These are phyloP conservation scores for Aegilops speltoides DNA, from an alignment of 176 grass and related monocot genomes.

Conservation along the genomic window DNA sequence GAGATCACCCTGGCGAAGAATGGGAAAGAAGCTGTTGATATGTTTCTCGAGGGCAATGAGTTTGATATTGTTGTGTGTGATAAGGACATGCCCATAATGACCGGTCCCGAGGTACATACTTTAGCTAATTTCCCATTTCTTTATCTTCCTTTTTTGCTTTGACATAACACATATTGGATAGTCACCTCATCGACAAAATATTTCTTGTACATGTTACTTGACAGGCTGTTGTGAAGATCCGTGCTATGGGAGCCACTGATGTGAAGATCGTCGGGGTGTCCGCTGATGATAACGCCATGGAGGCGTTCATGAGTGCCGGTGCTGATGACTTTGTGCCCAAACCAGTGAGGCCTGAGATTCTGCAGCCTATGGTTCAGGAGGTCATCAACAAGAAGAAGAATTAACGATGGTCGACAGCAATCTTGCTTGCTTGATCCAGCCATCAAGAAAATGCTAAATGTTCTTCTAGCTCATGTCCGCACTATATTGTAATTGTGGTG, in stretches of 20 bases:
- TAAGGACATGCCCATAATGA: slow-evolving; percentile 31
- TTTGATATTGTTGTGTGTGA: slow-evolving; percentile 35
- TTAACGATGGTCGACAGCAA: not conserved
- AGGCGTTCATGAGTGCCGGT: slow-evolving; percentile 21
- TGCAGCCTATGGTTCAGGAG: not conserved
- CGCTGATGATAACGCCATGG: not conserved
- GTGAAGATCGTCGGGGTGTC: slow-evolving; percentile 37
- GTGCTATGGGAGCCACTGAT: slow-evolving; percentile 16
- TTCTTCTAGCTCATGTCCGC: too few species aligned
- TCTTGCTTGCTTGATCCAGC: not conserved
- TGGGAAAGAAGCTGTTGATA: slow-evolving; percentile 34
- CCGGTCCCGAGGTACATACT: slow-evolving; percentile 22
- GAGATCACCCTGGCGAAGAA: slow-evolving; percentile 10
- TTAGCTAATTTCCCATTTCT: too few species aligned
- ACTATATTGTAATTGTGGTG: too few species aligned
- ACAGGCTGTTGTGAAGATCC: slow-evolving; percentile 29
- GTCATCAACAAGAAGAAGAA: slow-evolving; percentile 16
- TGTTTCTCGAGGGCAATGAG: slow-evolving; percentile 23
- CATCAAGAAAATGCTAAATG: too few species aligned
- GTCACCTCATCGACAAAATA: not conserved
- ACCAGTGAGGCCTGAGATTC: not conserved
- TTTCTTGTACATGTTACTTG: not conserved
- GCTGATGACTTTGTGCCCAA: slow-evolving; percentile 24
- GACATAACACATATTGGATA: too few species aligned
- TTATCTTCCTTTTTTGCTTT: not conserved